Evolutionary conservation across 257 asterid genomes (phyloP).

Genomic region (Solanum bulbocastanum): DNA sequence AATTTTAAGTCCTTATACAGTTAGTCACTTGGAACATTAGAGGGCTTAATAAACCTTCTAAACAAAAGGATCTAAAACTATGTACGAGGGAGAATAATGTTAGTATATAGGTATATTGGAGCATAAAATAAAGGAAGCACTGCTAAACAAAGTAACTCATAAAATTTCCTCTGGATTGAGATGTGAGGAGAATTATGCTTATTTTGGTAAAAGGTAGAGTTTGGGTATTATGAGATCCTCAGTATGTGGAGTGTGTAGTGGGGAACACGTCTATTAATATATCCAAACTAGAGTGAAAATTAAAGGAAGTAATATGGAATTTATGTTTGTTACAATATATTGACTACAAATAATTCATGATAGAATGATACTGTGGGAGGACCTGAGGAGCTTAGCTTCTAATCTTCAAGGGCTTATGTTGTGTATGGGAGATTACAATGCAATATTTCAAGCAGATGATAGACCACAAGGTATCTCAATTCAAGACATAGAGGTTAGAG

Average conservation of each 20-base stretch:
- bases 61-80: background rate
- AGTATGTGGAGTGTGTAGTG: background rate
- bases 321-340: background rate
- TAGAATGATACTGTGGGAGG: background rate
- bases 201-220: background rate
- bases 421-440: background rate
- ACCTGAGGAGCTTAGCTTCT: background rate
- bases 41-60: background rate
- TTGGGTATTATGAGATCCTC: background rate
- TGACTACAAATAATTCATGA: background rate
- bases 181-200: background rate
- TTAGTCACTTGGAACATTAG: background rate
- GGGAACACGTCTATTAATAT: background rate
- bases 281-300: background rate
- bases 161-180: background rate
- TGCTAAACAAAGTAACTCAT: background rate
- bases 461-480: background rate
- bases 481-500: background rate
- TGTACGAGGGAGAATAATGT: background rate
- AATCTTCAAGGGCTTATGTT: background rate
- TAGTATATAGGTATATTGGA: background rate
- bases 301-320: background rate
- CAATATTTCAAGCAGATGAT: background rate
- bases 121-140: background rate
- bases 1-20: too few species aligned